These are phyloP conservation scores for Bifiguratus adelaidae DNA, from an alignment of 192 early-diverging fungal genomes.

Conservation along the genomic window DNA sequence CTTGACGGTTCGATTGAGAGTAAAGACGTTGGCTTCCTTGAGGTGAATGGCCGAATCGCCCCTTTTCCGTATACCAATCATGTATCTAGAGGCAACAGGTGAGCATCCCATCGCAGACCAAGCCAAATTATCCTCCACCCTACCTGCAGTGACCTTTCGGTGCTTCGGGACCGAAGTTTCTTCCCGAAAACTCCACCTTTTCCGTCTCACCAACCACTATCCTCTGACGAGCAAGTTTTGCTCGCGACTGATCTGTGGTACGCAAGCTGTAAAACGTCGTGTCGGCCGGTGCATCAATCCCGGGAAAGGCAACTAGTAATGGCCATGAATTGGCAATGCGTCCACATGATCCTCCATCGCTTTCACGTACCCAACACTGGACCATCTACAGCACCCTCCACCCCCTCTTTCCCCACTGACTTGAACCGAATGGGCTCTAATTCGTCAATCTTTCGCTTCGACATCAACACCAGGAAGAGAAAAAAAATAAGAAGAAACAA, in stretches of 20 bases:
- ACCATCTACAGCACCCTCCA: too few relatives aligned
- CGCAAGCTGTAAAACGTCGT: constrained; percentile 31
- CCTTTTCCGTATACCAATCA: constrained; percentile 74
- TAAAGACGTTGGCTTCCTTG: constrained; percentile 50
- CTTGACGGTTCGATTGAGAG: constrained; percentile 59
- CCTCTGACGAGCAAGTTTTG: constrained; percentile 24
- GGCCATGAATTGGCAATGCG: too few relatives aligned
- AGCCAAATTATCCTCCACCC: too few relatives aligned
- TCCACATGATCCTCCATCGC: too few relatives aligned
- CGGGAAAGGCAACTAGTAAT: constrained; percentile 41
- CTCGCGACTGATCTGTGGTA: constrained; percentile 9
- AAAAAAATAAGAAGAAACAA: too few relatives aligned
- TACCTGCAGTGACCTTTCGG: constrained; percentile 33
- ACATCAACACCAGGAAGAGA: too few relatives aligned
- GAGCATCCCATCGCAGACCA: neutral
- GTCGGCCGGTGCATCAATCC: constrained; percentile 22
- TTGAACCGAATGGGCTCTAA: too few relatives aligned
- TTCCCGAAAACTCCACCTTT: constrained; percentile 66
- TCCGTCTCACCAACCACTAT: constrained; percentile 58
- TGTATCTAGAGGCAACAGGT: constrained; percentile 39
- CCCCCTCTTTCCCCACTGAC: too few relatives aligned
- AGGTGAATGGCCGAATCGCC: constrained; percentile 57
- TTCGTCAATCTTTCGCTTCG: too few relatives aligned
- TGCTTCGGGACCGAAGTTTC: constrained; percentile 49
- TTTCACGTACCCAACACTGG: too few relatives aligned